A percentile compares a stretch with the other conserved stretches of the same genome.
Evolutionary conservation across 2,329 filamentous ascomycete genomes (phyloP).

Genomic region (Phialocephala subalpina): DNA sequence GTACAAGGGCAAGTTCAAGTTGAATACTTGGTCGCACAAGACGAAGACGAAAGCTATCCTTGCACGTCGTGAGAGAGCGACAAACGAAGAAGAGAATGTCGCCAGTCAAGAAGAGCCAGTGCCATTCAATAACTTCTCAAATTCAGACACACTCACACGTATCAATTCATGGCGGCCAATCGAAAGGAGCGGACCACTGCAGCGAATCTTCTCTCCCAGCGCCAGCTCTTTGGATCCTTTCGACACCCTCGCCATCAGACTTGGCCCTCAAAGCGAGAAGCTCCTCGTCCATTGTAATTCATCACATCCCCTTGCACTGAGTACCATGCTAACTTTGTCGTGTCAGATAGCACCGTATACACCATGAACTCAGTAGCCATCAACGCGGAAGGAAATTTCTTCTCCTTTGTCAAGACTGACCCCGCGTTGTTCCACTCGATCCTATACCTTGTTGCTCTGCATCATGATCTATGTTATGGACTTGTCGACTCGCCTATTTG

Average conservation of each 20-base stretch:
- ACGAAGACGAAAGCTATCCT: constrained; percentile 18
- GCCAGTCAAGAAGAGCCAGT: background rate
- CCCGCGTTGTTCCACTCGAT: constrained; percentile 31
- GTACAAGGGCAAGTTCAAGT: constrained; percentile 32
- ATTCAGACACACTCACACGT: background rate
- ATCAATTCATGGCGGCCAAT: background rate
- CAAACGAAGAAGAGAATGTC: background rate
- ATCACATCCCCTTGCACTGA: too few species aligned
- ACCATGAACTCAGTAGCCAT: constrained; percentile 32
- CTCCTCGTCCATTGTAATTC: constrained; percentile 28
- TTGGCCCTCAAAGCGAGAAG: constrained; percentile 20
- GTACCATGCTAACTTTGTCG: too few species aligned
- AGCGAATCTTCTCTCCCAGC: constrained; percentile 2
- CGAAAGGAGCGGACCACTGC: background rate
- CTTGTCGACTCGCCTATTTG: constrained; percentile 21
- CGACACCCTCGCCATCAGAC: constrained; percentile 23
- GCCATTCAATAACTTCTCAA: background rate
- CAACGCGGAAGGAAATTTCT: constrained; percentile 28
- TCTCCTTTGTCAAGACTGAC: constrained; percentile 23
- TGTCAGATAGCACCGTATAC: constrained; percentile 28
- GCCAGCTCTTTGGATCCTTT: constrained; percentile 28
- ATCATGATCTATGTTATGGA: constrained; percentile 25
- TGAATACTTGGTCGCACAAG: constrained; percentile 29
- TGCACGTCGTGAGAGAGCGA: background rate
- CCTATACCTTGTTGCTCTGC: constrained; percentile 29